A percentile compares a stretch with the other conserved stretches of the same genome.
Conservation (phyloP, 2,329 filamentous ascomycete species). For the Alternaria arbusti region DNA sequence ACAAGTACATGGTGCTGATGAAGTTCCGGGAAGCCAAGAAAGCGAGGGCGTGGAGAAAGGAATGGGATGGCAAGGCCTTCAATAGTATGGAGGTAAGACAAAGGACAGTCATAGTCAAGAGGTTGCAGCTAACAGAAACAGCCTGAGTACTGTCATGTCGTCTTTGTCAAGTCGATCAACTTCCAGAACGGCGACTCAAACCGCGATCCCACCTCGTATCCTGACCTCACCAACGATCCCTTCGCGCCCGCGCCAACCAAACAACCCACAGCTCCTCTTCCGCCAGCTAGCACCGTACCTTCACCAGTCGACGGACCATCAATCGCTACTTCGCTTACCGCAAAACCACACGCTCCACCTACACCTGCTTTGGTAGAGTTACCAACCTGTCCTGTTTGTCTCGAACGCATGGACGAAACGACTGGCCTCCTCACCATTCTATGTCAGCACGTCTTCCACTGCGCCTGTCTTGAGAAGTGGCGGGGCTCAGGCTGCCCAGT, state of each 20-base stretch:
- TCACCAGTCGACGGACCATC: constrained; percentile 42
- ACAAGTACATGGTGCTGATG: constrained; percentile 93
- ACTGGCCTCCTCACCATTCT: constrained; percentile 93
- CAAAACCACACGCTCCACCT: constrained; percentile 70
- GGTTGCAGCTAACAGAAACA: constrained; percentile 42
- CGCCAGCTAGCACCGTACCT: constrained; percentile 38
- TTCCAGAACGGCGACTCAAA: constrained; percentile 69
- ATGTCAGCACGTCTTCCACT: constrained; percentile 98
- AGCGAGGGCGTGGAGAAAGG: constrained; percentile 79
- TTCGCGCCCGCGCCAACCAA: constrained; percentile 63
- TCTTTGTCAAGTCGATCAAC: constrained; percentile 91
- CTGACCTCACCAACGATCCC: constrained; percentile 68
- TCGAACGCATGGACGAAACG: constrained; percentile 98
- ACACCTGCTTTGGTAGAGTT: constrained; percentile 88
- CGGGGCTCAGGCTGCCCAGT: constrained; percentile 92
- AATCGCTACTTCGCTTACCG: constrained; percentile 56
- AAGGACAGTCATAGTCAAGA: too few relatives aligned
- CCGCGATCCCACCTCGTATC: constrained; percentile 59
- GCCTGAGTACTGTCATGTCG: constrained; percentile 93
- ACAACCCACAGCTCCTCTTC: constrained; percentile 45
- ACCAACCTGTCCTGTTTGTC: constrained; percentile 93
- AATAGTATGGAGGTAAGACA: constrained; percentile 81
- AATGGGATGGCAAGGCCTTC: constrained; percentile 93
- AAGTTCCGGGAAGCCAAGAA: constrained; percentile 81
- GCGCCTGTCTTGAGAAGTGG: constrained; percentile 95